phyloP scores from a whole-genome alignment of 176 grass and related monocot species.

The Raddia distichophylla region DNA sequence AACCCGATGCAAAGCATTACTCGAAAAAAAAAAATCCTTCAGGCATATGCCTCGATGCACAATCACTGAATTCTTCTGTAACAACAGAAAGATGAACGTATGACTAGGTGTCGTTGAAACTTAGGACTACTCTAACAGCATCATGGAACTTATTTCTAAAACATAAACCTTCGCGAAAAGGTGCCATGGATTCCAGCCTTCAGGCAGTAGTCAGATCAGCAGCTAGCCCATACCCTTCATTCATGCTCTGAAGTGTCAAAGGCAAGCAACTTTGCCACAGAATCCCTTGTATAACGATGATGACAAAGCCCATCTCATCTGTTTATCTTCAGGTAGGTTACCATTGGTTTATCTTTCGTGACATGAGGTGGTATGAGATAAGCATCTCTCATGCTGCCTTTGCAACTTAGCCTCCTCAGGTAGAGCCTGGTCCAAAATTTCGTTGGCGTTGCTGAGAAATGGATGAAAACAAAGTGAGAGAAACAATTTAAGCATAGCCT shows the following conservation, averaged over 20 bases:
- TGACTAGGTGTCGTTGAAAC: background rate
- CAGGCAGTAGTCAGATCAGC: background rate
- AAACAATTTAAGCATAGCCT: conserved; percentile 19
- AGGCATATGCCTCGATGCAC: background rate
- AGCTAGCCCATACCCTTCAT: background rate
- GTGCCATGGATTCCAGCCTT: background rate
- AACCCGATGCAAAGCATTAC: too few relatives aligned
- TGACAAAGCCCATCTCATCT: background rate
- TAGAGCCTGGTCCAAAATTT: conserved; percentile 25
- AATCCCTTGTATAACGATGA: background rate
- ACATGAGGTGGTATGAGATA: background rate
- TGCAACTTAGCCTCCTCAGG: background rate
- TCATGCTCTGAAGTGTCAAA: background rate
- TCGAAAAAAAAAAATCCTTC: background rate
- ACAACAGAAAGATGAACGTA: conserved; percentile 10
- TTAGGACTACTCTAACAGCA: conserved; percentile 22
- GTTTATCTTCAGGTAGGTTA: conserved; percentile 29
- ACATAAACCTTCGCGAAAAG: background rate
- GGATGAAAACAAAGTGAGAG: background rate
- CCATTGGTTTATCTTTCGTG: background rate
- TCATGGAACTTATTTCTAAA: background rate
- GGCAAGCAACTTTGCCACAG: background rate
- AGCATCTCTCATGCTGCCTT: background rate
- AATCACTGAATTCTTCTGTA: conserved; percentile 1
- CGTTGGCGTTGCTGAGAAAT: conserved; percentile 18